Conservation (phyloP, 352 stramenopile genomes). For the Phytophthora fragariaefolia region DNA sequence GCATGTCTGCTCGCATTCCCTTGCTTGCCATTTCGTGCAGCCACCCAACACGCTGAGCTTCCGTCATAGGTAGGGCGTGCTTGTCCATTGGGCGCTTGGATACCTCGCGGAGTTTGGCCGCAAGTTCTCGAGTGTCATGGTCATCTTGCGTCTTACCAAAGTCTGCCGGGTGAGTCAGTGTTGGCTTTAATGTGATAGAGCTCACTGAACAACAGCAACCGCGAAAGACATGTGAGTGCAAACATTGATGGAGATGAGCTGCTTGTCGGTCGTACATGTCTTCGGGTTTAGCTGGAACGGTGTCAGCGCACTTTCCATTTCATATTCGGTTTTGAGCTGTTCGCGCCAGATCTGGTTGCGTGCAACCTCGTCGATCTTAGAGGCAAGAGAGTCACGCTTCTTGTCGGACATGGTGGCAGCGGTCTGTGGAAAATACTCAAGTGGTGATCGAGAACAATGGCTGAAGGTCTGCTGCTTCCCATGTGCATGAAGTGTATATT, state of each 20-base stretch:
- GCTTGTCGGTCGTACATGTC: slow-evolving; percentile 48
- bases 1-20: slow-evolving; percentile 75
- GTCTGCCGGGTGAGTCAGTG: slow-evolving; percentile 72
- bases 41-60: slow-evolving; percentile 83
- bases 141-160: slow-evolving; percentile 70
- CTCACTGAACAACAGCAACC: slow-evolving; percentile 53
- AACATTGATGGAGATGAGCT: background rate
- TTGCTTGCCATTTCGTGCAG: slow-evolving; percentile 75
- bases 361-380: slow-evolving; percentile 86
- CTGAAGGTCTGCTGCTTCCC: slow-evolving; percentile 18
- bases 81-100: slow-evolving; percentile 76
- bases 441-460: slow-evolving; percentile 6
- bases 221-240: background rate
- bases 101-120: slow-evolving; percentile 66
- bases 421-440: slow-evolving; percentile 4
- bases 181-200: slow-evolving; percentile 79
- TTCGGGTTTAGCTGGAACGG: slow-evolving; percentile 88
- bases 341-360: slow-evolving; percentile 91
- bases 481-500: slow-evolving; percentile 37
- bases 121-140: slow-evolving; percentile 59
- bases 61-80: slow-evolving; percentile 69
- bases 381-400: slow-evolving; percentile 77
- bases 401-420: slow-evolving; percentile 64
- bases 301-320: slow-evolving; percentile 75
- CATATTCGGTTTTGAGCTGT: slow-evolving; percentile 85